These are phyloP conservation scores for Globisporangium alternatum DNA, from an alignment of 352 stramenopile genomes.

Conservation along the genomic window DNA sequence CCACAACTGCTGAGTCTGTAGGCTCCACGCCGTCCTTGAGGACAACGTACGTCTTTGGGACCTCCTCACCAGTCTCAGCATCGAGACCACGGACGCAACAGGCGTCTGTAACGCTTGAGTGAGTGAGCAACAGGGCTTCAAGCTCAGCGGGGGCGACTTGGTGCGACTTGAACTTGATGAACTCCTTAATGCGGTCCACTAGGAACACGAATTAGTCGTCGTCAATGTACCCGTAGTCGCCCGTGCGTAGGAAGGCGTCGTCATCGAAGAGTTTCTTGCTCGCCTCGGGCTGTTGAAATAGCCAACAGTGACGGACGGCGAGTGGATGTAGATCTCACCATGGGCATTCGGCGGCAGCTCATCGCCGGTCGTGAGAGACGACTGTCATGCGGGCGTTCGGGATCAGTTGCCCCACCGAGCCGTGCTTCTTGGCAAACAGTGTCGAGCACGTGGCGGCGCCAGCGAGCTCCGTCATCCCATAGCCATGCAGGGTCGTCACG, in stretches of 20 bases:
- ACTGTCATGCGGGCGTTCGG: slow-evolving; percentile 37
- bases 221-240: slow-evolving; percentile 90
- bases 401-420: slow-evolving; percentile 27
- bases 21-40: slow-evolving; percentile 27
- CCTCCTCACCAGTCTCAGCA: slow-evolving; percentile 67
- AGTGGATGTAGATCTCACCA: slow-evolving; percentile 77
- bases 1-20: too few relatives aligned
- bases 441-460: slow-evolving; percentile 6
- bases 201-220: slow-evolving; percentile 93
- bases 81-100: slow-evolving; percentile 53
- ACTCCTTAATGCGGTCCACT: slow-evolving; percentile 91
- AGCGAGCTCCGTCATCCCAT: slow-evolving; percentile 52
- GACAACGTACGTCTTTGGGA: slow-evolving; percentile 91
- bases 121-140: slow-evolving; percentile 87
- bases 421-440: slow-evolving; percentile 10
- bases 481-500: slow-evolving; percentile 35
- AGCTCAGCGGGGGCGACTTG: slow-evolving; percentile 91
- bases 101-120: slow-evolving; percentile 46
- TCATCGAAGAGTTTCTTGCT: slow-evolving; percentile 71
- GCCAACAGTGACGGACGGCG: slow-evolving; percentile 32
- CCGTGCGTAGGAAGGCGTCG: slow-evolving; percentile 86
- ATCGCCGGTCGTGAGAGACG: slow-evolving; percentile 30
- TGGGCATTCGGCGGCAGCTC: slow-evolving; percentile 24
- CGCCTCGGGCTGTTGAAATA: slow-evolving; percentile 88
- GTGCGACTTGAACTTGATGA: slow-evolving; percentile 95